phyloP scores from a whole-genome alignment of 345 rosid species.

The Citrus medica region DNA sequence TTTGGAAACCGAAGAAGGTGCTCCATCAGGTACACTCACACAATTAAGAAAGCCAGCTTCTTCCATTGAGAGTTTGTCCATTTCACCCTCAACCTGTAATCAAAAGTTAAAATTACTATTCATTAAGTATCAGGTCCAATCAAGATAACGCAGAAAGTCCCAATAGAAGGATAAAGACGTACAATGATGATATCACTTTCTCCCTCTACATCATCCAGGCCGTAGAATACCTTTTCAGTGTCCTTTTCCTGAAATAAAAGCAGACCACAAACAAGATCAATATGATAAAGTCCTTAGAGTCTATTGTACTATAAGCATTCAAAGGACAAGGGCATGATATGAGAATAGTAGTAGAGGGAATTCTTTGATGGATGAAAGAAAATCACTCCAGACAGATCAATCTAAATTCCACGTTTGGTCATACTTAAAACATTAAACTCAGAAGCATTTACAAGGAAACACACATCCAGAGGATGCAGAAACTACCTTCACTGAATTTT shows the following conservation, averaged over 20 bases:
- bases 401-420: background rate
- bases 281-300: background rate
- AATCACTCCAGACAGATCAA: background rate
- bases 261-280: constrained; percentile 3
- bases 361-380: background rate
- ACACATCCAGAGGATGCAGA: background rate
- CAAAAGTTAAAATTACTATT: constrained; percentile 14
- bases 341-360: background rate
- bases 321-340: background rate
- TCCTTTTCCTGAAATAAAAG: constrained; percentile 69
- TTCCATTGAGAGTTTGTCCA: constrained; percentile 97
- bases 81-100: constrained; percentile 93
- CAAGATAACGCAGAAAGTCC: background rate
- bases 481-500: background rate
- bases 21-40: constrained; percentile 97
- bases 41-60: constrained; percentile 94
- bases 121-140: background rate
- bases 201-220: constrained; percentile 74
- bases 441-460: background rate
- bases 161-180: constrained; percentile 20
- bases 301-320: background rate
- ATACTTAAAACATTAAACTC: background rate
- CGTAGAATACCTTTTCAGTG: constrained; percentile 74
- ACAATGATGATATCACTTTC: constrained; percentile 80
- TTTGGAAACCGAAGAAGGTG: constrained; percentile 65